Evolutionary conservation across 164 flowering plant genomes (phyloP), one percentile per base, ranked within the genome.

Genomic region (Magnolia changhungtana): DNA sequence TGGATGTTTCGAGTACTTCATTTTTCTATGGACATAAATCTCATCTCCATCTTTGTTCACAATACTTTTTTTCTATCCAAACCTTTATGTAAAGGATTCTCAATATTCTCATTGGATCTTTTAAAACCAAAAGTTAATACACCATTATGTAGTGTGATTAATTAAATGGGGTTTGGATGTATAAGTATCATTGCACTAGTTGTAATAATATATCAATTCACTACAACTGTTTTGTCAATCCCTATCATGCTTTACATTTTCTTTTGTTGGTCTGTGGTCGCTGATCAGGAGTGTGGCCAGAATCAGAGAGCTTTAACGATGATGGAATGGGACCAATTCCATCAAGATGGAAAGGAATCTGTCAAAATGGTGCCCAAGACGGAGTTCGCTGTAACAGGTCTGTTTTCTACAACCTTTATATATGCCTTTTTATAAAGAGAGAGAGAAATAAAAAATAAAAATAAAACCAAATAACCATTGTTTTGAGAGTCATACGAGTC

Each of bases 251-350:
- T 75, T 81, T 78, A 29, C 74, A 73, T 75, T 19, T 23, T 61
- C 11, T 18, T n/a, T 77, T 63, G 50, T 50, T 69, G 64, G 23
- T 8, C 1, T 16, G 2, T 11, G 13, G 59, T 55, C 10, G 13
- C 18, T 51, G 58, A 11, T 7, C 68, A 89, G 97, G 97, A 63
- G 91, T 93, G 37, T 93, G 97, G 97, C 93, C 97, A 0, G 91
- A 91, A 78, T 83, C 91, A 29, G 11, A 80, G 74, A 92, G 97
- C 86, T 92, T 92, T 74, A 85, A 78, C 23, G 97, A 88, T 58
- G 50, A 85, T 7, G 94, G 92, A 0, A 55, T 73, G 66, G 92
- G 91, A 20, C 89, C 94, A 0, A 70, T 89, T 78, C 97, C 95
- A 4, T 73, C 88, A 13, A 87, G 70, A 76, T 93, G 95, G 95